Percentiles rank a stretch among this genome's conserved stretches.
Evolutionary conservation across 2,329 filamentous ascomycete species (phyloP).

Genomic region (Mycogone perniciosa): DNA sequence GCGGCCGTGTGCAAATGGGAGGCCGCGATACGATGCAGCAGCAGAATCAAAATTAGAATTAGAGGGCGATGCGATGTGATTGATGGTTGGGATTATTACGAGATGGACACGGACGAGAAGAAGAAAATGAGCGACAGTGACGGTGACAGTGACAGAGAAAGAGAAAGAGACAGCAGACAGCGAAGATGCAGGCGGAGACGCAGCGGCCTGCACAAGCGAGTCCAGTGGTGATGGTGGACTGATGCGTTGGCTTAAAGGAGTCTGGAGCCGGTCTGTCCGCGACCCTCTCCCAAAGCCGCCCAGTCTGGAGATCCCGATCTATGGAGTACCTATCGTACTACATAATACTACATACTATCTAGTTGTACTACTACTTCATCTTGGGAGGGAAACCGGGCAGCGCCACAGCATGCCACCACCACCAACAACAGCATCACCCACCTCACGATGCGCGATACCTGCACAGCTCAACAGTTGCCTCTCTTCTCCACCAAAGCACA

Average conservation of each 20-base stretch:
- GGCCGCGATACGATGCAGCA: too few species aligned
- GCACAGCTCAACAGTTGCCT: too few species aligned
- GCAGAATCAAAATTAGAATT: too few species aligned
- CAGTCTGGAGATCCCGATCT: slow-evolving; percentile 1
- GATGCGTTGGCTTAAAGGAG: slow-evolving; percentile 14
- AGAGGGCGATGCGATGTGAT: too few species aligned
- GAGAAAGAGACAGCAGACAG: not conserved
- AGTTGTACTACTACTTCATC: too few species aligned
- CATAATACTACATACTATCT: too few species aligned
- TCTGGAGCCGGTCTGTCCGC: slow-evolving; percentile 13
- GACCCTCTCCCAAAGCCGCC: not conserved
- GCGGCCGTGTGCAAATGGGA: too few species aligned
- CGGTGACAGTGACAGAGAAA: not conserved
- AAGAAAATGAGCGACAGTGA: not conserved
- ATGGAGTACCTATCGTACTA: too few species aligned
- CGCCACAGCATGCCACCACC: not conserved
- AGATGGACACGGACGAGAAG: not conserved
- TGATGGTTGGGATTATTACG: not conserved
- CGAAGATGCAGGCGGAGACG: slow-evolving; percentile 3
- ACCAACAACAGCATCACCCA: not conserved
- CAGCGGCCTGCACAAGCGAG: slow-evolving; percentile 4
- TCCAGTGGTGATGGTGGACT: slow-evolving; percentile 16
- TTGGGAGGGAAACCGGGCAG: too few species aligned
- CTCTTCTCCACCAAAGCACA: too few species aligned
- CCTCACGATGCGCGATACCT: too few species aligned